These are phyloP conservation scores for Tremellales sp. DNA, from an alignment of 1,284 basidiomycete genomes.

Conservation along the genomic window DNA sequence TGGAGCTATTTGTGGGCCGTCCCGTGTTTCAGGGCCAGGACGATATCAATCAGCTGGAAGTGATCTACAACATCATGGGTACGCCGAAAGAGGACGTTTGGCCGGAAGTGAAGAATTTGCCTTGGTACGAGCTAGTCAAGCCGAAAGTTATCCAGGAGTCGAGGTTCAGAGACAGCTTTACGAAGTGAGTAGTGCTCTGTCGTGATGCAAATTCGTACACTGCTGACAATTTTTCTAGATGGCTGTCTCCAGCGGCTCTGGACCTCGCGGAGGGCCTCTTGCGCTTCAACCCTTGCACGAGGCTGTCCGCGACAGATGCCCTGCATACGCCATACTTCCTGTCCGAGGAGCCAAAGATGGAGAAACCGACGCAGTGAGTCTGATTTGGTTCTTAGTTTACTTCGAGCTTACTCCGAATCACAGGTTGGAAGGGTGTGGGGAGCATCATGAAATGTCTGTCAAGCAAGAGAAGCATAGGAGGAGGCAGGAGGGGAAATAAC, in stretches of 20 bases:
- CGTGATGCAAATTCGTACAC: slow-evolving; percentile 5
- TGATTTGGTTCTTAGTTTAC: neutral
- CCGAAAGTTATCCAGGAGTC: slow-evolving; percentile 69
- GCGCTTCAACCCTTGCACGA: slow-evolving; percentile 72
- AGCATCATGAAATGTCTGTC: slow-evolving; percentile 49
- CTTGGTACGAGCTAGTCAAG: slow-evolving; percentile 97
- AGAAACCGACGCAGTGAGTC: slow-evolving; percentile 73
- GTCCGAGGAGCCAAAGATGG: slow-evolving; percentile 67
- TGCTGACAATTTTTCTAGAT: slow-evolving; percentile 51
- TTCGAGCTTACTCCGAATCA: slow-evolving; percentile 6
- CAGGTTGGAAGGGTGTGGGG: slow-evolving; percentile 36
- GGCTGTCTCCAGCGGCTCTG: slow-evolving; percentile 75
- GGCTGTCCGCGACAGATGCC: slow-evolving; percentile 76
- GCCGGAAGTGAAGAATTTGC: slow-evolving; percentile 75
- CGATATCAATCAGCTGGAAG: slow-evolving; percentile 93
- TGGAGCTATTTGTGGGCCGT: slow-evolving; percentile 92
- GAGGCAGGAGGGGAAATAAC: slow-evolving; percentile 21
- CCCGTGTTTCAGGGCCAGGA: slow-evolving; percentile 95
- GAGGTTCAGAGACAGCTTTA: slow-evolving; percentile 71
- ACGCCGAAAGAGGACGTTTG: slow-evolving; percentile 80
- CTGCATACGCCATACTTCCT: slow-evolving; percentile 78
- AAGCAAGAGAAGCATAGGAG: slow-evolving; percentile 35
- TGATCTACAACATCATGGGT: slow-evolving; percentile 85
- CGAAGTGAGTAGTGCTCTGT: slow-evolving; percentile 57
- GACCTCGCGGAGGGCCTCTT: slow-evolving; percentile 80